Conservation (phyloP, 2,329 filamentous ascomycete species). For the Penicillium sp. region DNA sequence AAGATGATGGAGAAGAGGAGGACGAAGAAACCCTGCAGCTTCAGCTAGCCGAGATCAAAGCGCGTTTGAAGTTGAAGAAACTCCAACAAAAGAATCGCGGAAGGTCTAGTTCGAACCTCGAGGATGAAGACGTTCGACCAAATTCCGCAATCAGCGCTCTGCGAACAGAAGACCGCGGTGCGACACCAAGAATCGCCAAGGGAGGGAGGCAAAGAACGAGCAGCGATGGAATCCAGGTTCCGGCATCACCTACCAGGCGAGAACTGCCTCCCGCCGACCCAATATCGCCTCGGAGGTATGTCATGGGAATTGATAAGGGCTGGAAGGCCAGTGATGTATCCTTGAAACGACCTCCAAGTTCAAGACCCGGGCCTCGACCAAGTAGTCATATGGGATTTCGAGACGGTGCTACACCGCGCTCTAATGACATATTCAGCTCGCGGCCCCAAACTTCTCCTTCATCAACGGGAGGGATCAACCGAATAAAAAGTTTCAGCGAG, state of each 20-base stretch:
- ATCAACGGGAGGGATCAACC: conserved; percentile 26
- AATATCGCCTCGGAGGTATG: conserved; percentile 73
- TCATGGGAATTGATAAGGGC: conserved; percentile 88
- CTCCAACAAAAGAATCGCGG: conserved; percentile 60
- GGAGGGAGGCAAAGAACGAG: conserved; percentile 16
- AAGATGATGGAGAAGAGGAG: conserved; percentile 61
- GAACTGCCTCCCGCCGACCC: conserved; percentile 51
- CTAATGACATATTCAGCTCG: conserved; percentile 21
- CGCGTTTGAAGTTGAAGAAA: conserved; percentile 81
- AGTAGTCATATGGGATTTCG: conserved; percentile 30
- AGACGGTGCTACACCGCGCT: conserved; percentile 27
- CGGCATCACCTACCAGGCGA: conserved; percentile 65
- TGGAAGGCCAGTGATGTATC: conserved; percentile 78
- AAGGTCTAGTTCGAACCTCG: conserved; percentile 22
- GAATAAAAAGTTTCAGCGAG: conserved; percentile 73
- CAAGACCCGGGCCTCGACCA: conserved; percentile 30
- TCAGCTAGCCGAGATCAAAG: conserved; percentile 83
- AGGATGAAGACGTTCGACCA: conserved; percentile 26
- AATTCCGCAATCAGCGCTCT: conserved; percentile 27
- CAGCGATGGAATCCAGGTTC: conserved; percentile 63
- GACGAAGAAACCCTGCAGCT: conserved; percentile 88
- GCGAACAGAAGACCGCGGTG: conserved; percentile 17
- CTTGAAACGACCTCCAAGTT: conserved; percentile 63
- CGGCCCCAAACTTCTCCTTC: conserved; percentile 28
- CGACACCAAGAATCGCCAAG: conserved; percentile 16